phyloP scores from a whole-genome alignment of 106 monocot species.

The Acanthochlamys bracteata region DNA sequence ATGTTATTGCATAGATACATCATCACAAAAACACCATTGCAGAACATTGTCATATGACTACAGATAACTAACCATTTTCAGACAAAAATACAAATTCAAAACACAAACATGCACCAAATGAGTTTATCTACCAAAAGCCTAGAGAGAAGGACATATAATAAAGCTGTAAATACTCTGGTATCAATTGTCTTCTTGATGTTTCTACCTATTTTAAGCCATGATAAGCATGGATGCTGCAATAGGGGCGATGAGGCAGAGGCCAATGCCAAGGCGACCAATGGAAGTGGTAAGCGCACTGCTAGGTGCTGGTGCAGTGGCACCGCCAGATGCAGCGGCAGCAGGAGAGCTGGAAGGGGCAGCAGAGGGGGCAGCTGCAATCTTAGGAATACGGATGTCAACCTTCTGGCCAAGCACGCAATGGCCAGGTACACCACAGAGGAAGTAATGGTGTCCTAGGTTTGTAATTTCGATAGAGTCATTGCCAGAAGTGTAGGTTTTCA shows the following conservation, averaged over 20 bases:
- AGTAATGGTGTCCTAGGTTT: conserved; percentile 4
- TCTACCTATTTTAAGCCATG: neutral
- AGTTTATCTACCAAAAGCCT: no score
- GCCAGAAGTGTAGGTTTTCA: neutral
- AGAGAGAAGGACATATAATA: no score
- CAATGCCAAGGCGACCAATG: neutral
- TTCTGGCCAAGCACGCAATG: conserved; percentile 3
- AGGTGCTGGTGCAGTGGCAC: neutral
- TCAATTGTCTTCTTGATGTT: no score
- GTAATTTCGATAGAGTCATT: conserved; percentile 5
- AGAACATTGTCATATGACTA: no score
- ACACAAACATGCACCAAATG: no score
- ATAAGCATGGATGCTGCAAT: neutral
- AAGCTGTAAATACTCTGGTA: no score
- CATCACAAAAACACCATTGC: no score
- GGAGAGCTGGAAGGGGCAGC: neutral
- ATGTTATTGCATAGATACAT: no score
- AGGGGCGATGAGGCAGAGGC: neutral
- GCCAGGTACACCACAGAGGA: conserved; percentile 6
- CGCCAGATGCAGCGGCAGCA: neutral
- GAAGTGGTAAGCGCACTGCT: neutral
- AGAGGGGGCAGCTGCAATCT: conserved; percentile 1
- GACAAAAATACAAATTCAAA: no score
- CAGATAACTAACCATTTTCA: no score
- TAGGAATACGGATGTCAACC: neutral